phyloP scores from a whole-genome alignment of 2,329 filamentous ascomycete species.

The Monosporascus cannonballus region DNA sequence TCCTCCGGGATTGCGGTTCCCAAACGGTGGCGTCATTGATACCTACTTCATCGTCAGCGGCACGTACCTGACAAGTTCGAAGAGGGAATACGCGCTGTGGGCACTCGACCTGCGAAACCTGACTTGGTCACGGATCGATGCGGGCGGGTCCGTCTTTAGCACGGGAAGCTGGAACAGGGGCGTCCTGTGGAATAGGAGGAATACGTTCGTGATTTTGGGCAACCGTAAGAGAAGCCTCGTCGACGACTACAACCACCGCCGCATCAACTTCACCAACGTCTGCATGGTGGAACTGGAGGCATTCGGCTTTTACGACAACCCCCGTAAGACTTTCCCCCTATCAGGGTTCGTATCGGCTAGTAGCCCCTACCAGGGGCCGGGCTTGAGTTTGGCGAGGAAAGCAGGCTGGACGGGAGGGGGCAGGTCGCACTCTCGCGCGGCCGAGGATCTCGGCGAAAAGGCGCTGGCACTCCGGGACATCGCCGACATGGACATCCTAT shows the following conservation, averaged over 20 bases:
- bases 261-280: conserved; percentile 95
- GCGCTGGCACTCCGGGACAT: conserved; percentile 77
- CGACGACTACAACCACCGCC: conserved; percentile 95
- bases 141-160: conserved; percentile 87
- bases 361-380: conserved; percentile 55
- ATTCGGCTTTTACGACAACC: conserved; percentile 96
- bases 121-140: conserved; percentile 94
- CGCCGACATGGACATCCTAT: conserved; percentile 93
- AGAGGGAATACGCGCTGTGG: conserved; percentile 97
- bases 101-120: conserved; percentile 82
- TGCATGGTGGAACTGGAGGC: conserved; percentile 97
- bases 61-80: conserved; percentile 94
- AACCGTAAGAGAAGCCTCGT: conserved; percentile 90
- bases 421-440: conserved; percentile 67
- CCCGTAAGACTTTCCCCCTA: conserved; percentile 68
- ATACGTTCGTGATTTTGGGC: conserved; percentile 91
- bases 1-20: conserved; percentile 88
- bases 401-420: conserved; percentile 66
- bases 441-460: conserved; percentile 79
- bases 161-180: conserved; percentile 98
- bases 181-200: conserved; percentile 85
- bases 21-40: conserved; percentile 92
- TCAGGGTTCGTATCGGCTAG: conserved; percentile 84
- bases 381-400: conserved; percentile 51
- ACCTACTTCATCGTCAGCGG: conserved; percentile 96